Conservation (phyloP, 2,329 filamentous ascomycete species). For the Alternaria dauci region DNA sequence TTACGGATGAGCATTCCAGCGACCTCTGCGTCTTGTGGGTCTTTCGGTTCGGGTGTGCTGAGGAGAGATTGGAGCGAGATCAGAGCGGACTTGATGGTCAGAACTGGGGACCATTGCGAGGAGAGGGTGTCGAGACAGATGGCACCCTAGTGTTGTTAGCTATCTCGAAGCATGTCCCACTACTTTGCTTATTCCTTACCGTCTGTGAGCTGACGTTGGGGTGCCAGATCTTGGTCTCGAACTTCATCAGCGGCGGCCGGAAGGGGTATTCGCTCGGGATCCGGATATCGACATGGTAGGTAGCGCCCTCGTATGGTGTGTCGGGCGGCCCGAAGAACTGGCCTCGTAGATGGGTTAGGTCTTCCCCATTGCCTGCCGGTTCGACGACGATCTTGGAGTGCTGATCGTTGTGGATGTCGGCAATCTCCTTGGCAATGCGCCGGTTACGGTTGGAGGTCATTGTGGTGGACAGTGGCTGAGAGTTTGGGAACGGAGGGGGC, state of each 20-base stretch:
- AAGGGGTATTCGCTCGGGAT: constrained; percentile 94
- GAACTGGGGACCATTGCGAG: constrained; percentile 90
- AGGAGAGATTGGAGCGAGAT: constrained; percentile 93
- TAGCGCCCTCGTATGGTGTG: constrained; percentile 90
- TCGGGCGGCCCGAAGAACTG: constrained; percentile 87
- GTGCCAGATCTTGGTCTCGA: constrained; percentile 95
- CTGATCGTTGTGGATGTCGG: constrained; percentile 76
- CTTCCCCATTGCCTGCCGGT: constrained; percentile 67
- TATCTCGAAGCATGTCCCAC: neutral
- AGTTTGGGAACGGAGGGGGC: neutral
- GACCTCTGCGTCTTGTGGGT: constrained; percentile 96
- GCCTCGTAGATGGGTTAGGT: constrained; percentile 83
- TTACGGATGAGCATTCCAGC: constrained; percentile 86
- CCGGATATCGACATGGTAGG: constrained; percentile 81
- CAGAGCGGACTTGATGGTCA: constrained; percentile 94
- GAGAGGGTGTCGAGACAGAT: constrained; percentile 96
- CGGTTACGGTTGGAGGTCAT: constrained; percentile 67
- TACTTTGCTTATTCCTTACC: constrained; percentile 60
- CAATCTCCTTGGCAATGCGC: constrained; percentile 77
- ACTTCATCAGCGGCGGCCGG: constrained; percentile 88
- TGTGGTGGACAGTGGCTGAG: constrained; percentile 23
- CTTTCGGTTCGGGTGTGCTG: constrained; percentile 91
- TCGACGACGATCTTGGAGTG: constrained; percentile 79
- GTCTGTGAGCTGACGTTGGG: constrained; percentile 96
- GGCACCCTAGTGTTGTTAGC: constrained; percentile 72